These are phyloP conservation scores for Globisporangium spinosum DNA, from an alignment of 352 stramenopile genomes.

Conservation along the genomic window DNA sequence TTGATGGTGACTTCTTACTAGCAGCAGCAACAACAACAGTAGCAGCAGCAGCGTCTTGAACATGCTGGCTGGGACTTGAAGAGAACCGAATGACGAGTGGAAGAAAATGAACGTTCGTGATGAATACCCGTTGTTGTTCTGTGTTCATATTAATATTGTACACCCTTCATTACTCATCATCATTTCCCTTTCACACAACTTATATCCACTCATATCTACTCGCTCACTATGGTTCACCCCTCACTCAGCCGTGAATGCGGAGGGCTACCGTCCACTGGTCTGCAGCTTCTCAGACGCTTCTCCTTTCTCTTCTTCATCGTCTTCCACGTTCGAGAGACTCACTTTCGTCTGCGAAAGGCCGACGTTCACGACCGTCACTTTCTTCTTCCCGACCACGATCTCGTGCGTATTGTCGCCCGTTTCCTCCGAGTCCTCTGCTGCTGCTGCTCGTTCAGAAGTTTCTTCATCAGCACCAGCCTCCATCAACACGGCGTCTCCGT, in stretches of 20 bases:
- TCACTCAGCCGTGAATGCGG: too few species aligned
- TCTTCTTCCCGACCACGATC: conserved; percentile 28
- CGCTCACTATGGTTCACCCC: neutral
- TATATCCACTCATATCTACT: neutral
- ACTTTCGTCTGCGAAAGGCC: conserved; percentile 36
- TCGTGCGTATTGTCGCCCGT: conserved; percentile 23
- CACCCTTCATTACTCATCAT: neutral
- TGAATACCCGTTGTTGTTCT: neutral
- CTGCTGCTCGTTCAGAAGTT: neutral
- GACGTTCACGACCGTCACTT: conserved; percentile 48
- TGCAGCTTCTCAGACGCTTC: neutral
- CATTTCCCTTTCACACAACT: neutral
- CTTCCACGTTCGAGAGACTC: conserved; percentile 16
- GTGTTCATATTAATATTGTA: conserved; percentile 8
- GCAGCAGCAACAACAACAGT: too few species aligned
- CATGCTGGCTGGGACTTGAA: neutral
- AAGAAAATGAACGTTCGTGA: neutral
- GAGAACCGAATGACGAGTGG: neutral
- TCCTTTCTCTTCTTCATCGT: neutral
- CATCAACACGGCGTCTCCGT: conserved; percentile 3
- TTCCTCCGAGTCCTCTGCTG: neutral
- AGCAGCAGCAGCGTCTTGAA: neutral
- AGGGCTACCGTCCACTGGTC: conserved; percentile 9
- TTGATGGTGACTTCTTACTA: neutral
- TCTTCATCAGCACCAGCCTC: conserved; percentile 12